Evolutionary conservation across 352 stramenopile genomes (phyloP), one percentile per base, ranked within the genome.

Genomic region (Pythium brachiatum): DNA sequence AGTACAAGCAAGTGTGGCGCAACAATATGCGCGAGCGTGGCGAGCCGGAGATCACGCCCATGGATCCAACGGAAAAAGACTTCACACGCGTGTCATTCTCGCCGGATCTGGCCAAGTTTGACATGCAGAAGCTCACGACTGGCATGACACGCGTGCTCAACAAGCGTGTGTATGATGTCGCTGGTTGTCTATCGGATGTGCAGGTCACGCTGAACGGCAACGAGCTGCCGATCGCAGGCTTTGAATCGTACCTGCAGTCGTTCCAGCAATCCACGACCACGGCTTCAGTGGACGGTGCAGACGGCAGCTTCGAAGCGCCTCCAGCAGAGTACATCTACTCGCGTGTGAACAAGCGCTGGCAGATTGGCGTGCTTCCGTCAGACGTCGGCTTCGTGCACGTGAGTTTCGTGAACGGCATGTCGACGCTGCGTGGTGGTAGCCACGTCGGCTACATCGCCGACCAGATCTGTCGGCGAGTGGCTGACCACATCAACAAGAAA

Each of bases 331-430:
- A 92, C 51, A 95, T 97, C 29, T 99, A 95, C 72, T 95, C 97
- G 31, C 88, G 85, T 34, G 74, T 99, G 25, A 97, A 96, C 66
- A 96, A 98, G 53, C 86, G 90, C 7, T 99, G 97, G 97, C 90
- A 99, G 68, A 88, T 99, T 43, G 96, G 93, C 32, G 89, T 99
- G 25, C 67, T 93, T 41, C 76, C 88, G 3, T 96, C 88, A 0
- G 94, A 97, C 56, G 86, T 96, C 11, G 86, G 89, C 46, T 98
- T 98, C 65, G 81, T 98, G 48, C 96, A 99, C 73, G 90, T 99
- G 53, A 99, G 94, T 53, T 99, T 99, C 76, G 98, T 99, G 5
- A 99, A 99, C 69, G 93, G 95, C 31, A 99, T 99, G 78, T 97
- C 84, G 26, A 99, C 98, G 18, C 87, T 89, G 20, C 98, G 98